phyloP scores from a whole-genome alignment of 805 yeast genomes.

The Wickerhamiella australiensis region DNA sequence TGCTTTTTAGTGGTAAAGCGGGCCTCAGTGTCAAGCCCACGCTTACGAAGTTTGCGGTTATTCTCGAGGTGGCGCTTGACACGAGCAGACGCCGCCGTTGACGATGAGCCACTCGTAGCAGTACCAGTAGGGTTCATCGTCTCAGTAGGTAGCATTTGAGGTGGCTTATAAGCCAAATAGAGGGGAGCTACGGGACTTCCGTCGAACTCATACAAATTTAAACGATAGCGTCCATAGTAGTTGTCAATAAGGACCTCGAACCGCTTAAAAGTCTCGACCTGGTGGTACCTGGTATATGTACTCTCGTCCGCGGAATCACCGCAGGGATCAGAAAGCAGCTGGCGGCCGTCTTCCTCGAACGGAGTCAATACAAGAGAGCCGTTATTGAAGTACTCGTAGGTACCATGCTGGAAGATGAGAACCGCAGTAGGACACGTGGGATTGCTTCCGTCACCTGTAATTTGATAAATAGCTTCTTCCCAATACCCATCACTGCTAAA shows the following conservation, averaged over 20 bases:
- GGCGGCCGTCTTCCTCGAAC: constrained; percentile 81
- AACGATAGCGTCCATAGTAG: constrained; percentile 72
- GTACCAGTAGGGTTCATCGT: constrained; percentile 61
- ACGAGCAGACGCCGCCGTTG: constrained; percentile 25
- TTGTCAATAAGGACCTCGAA: constrained; percentile 53
- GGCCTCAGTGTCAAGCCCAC: constrained; percentile 41
- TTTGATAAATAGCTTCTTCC: constrained; percentile 81
- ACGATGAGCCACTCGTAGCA: constrained; percentile 12
- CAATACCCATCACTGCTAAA: constrained; percentile 86
- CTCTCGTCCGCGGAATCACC: constrained; percentile 29
- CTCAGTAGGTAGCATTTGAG: constrained; percentile 87
- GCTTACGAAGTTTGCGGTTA: constrained; percentile 40
- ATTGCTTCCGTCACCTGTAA: constrained; percentile 32
- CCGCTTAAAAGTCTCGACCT: constrained; percentile 45
- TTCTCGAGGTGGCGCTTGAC: constrained; percentile 70
- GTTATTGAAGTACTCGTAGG: constrained; percentile 38
- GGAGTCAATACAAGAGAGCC: constrained; percentile 66
- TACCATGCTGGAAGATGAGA: constrained; percentile 81
- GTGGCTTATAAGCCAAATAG: constrained; percentile 85
- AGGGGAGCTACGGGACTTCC: constrained; percentile 77
- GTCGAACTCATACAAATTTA: constrained; percentile 56
- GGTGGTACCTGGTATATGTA: constrained; percentile 57
- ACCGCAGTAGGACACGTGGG: constrained; percentile 80
- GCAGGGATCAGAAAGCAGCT: constrained; percentile 80
- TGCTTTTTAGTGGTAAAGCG: constrained; percentile 14